Conservation (phyloP, 768 basidiomycete genomes). For the Lyophyllum atratum region DNA sequence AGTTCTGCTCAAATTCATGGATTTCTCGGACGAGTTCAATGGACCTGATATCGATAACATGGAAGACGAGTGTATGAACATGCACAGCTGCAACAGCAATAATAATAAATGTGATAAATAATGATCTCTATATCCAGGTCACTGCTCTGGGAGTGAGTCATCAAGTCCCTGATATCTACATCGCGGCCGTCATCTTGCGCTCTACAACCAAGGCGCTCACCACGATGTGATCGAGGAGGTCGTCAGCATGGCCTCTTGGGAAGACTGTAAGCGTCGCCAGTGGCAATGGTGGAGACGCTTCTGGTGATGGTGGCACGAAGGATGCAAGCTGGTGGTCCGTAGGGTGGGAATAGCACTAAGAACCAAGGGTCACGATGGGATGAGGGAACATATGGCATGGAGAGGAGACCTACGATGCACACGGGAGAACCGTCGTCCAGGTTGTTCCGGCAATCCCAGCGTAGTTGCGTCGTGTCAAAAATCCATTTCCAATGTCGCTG, state of each 20-base stretch:
- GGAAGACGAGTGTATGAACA: too few relatives aligned
- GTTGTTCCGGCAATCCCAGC: slow-evolving; percentile 47
- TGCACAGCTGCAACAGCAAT: too few relatives aligned
- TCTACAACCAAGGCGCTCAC: slow-evolving; percentile 45
- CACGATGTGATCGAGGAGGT: slow-evolving; percentile 43
- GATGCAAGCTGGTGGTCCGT: slow-evolving; percentile 36
- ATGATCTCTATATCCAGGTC: neutral
- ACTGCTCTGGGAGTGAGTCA: too few relatives aligned
- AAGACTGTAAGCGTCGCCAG: slow-evolving; percentile 46
- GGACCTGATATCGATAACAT: too few relatives aligned
- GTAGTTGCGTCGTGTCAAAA: slow-evolving; percentile 33
- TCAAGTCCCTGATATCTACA: neutral
- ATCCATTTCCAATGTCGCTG: slow-evolving; percentile 46
- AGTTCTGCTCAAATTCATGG: too few relatives aligned
- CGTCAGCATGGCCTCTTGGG: slow-evolving; percentile 41
- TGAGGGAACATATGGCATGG: neutral
- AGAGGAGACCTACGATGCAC: slow-evolving; percentile 40
- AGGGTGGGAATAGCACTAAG: slow-evolving; percentile 29
- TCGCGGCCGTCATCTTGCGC: slow-evolving; percentile 32
- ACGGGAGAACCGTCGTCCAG: slow-evolving; percentile 49
- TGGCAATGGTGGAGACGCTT: slow-evolving; percentile 48
- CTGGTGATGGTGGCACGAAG: slow-evolving; percentile 48
- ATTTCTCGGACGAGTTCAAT: too few relatives aligned
- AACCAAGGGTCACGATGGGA: neutral
- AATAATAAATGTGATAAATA: neutral